Percentiles rank a stretch among this genome's conserved stretches.
These are phyloP conservation scores for Polyporus tsugae DNA, from an alignment of 1,284 basidiomycete genomes.

Conservation along the genomic window DNA sequence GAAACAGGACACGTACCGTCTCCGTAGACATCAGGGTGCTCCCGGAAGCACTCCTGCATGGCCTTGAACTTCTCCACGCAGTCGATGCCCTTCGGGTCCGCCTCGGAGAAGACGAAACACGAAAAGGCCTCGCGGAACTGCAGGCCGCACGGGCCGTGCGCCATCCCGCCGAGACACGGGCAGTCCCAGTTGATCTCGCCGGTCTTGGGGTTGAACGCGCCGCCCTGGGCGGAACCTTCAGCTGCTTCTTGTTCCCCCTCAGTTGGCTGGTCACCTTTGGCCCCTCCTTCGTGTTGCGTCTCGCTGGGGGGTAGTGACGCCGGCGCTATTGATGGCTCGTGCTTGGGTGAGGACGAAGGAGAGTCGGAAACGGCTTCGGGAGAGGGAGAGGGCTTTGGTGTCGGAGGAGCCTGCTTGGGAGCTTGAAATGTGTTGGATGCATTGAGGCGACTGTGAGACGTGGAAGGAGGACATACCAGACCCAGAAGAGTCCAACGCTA, in stretches of 20 bases:
- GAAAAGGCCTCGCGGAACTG: slow-evolving; percentile 97
- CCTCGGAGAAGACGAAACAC: slow-evolving; percentile 95
- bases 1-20: slow-evolving; percentile 69
- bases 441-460: not conserved
- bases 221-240: slow-evolving; percentile 37
- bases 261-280: slow-evolving; percentile 28
- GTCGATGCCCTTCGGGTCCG: slow-evolving; percentile 97
- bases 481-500: slow-evolving; percentile 49
- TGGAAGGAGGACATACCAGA: slow-evolving; percentile 25
- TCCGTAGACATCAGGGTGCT: slow-evolving; percentile 94
- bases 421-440: slow-evolving; percentile 9
- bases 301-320: slow-evolving; percentile 19
- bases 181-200: slow-evolving; percentile 99
- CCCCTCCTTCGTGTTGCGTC: slow-evolving; percentile 15
- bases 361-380: slow-evolving; percentile 26
- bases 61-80: slow-evolving; percentile 98
- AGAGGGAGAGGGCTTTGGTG: slow-evolving; percentile 25
- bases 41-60: slow-evolving; percentile 98
- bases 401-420: slow-evolving; percentile 32
- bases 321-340: slow-evolving; percentile 27
- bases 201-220: slow-evolving; percentile 90
- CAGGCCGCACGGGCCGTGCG: slow-evolving; percentile 93
- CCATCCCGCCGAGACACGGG: slow-evolving; percentile 98
- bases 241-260: slow-evolving; percentile 46
- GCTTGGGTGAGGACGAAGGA: slow-evolving; percentile 20